Evolutionary conservation across 768 basidiomycete species (phyloP), one percentile per base, ranked within the genome.

Genomic region (Cystobasidium tubakii): DNA sequence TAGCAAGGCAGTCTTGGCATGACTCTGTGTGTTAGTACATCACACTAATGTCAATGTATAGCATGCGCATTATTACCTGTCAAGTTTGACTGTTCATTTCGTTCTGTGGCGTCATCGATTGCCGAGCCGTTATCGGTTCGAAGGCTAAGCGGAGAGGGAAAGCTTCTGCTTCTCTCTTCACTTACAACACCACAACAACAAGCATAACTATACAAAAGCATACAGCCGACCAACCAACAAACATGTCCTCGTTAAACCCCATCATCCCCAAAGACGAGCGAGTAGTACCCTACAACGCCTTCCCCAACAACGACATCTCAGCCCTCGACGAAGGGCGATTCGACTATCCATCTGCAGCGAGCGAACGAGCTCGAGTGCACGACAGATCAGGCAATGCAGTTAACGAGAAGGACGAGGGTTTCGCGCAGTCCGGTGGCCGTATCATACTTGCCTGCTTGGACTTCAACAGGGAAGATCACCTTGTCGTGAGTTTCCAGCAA

Each of bases 401-500:
- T 25, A 10, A 25, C 9, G 66, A 67, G 46, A 46, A 15, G 4
- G 29, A 12, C 4, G 66, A 67, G 27, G 36, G 13, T 21, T 3
- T 10, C 44, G 34, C 27, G 3, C 44, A 46, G 29, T 13, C 50
- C 44, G n/a, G 39, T 12, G 66, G 66, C 34, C 17, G 66, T 21
- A 19, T 39, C 19, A 44, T 67, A 9, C 42, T 67, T 31, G 66
- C 66, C 23, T 29, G 43, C 27, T 50, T 67, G 29, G 66, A 67
- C 44, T 67, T 67, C 66, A 23, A 27, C 66, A 46, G 36, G 23
- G 43, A 67, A 31, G 66, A 67, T 25, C 66, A 67, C 50, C 29
- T 67, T 29, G 63, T 15, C 29, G 50, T 46, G 29, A 10, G 66
- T 31, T 44, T 27, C 10, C 12, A n/a, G n/a, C n/a, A n/a, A n/a